Conservation (phyloP, 2,329 filamentous ascomycete species). For the Chaetomiaceae sp. region DNA sequence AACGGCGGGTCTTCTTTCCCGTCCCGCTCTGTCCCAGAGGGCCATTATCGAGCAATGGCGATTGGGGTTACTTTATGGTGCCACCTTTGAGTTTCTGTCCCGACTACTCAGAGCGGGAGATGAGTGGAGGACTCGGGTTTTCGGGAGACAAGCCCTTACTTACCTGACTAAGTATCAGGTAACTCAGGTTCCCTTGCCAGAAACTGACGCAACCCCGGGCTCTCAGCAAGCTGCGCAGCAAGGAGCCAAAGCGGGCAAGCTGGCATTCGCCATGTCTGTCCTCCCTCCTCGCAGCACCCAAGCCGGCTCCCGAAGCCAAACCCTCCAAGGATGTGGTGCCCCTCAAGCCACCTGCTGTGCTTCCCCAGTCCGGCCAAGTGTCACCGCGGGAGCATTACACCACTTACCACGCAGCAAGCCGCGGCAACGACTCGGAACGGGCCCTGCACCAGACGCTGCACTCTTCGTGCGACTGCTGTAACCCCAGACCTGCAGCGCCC, state of each 20-base stretch:
- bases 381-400: slow-evolving; percentile 2
- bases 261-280: too few species aligned
- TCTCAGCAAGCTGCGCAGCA: too few species aligned
- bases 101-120: too few species aligned
- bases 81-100: too few species aligned
- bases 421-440: slow-evolving; percentile 6
- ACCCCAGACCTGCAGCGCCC: slow-evolving; percentile 8
- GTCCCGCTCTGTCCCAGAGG: background rate
- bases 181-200: too few species aligned
- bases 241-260: too few species aligned
- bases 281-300: too few species aligned
- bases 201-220: too few species aligned
- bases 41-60: background rate
- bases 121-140: too few species aligned
- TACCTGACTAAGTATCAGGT: too few species aligned
- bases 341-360: slow-evolving; percentile 3
- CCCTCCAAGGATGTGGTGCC: background rate
- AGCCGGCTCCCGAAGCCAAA: too few species aligned
- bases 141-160: too few species aligned
- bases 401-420: background rate
- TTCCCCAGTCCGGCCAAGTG: background rate
- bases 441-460: background rate
- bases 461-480: slow-evolving; percentile 8
- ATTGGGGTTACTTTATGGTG: background rate
- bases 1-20: background rate